phyloP scores from a whole-genome alignment of 768 basidiomycete genomes.

The Scleroderma bovista region DNA sequence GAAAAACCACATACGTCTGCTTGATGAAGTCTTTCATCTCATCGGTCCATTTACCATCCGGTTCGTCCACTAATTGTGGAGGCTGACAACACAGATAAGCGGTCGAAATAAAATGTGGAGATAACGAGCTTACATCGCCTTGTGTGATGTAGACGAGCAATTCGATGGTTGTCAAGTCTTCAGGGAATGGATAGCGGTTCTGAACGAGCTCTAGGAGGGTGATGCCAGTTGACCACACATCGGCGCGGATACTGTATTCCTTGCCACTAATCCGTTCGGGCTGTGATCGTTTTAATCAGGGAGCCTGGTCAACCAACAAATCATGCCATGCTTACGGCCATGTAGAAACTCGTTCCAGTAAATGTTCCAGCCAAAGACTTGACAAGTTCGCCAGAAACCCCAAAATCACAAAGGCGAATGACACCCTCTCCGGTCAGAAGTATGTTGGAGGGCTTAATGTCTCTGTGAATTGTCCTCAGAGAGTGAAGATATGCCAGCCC shows the following conservation, averaged over 20 bases:
- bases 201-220: constrained; percentile 90
- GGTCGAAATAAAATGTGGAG: constrained; percentile 4
- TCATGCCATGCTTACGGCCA: constrained; percentile 80
- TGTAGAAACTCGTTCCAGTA: constrained; percentile 96
- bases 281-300: constrained; percentile 33
- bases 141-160: constrained; percentile 85
- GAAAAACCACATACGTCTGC: constrained; percentile 49
- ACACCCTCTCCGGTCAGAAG: constrained; percentile 84
- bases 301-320: neutral
- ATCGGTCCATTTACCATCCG: constrained; percentile 59
- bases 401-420: constrained; percentile 93
- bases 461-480: constrained; percentile 89
- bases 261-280: constrained; percentile 93
- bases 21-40: constrained; percentile 92
- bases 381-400: constrained; percentile 94
- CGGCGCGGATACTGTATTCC: constrained; percentile 90
- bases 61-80: constrained; percentile 76
- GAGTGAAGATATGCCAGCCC: constrained; percentile 93
- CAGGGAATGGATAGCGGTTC: constrained; percentile 93
- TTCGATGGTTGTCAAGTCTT: constrained; percentile 89
- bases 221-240: constrained; percentile 98
- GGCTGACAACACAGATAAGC: constrained; percentile 43
- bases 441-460: constrained; percentile 93
- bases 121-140: constrained; percentile 51
- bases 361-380: constrained; percentile 91